These are phyloP conservation scores for Thalassiosira delicatula DNA, from an alignment of 352 stramenopile genomes.

Conservation along the genomic window DNA sequence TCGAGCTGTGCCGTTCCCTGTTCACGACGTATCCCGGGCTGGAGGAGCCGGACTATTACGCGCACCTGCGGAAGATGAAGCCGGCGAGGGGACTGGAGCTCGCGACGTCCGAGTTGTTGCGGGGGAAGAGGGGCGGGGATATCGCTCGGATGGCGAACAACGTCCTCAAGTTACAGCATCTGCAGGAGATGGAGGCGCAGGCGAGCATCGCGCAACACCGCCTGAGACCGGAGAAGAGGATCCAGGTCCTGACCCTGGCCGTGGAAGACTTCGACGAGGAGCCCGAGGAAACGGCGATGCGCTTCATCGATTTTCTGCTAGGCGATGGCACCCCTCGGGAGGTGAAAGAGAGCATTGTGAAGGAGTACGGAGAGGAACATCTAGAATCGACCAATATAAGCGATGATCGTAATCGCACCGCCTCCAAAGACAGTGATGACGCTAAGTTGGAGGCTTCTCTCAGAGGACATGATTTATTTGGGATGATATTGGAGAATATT, in stretches of 20 bases:
- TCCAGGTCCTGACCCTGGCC: constrained; percentile 38
- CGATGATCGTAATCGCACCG: constrained; percentile 23
- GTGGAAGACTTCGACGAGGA: constrained; percentile 37
- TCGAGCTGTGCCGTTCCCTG: background rate
- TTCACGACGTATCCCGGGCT: background rate
- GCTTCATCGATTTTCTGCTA: constrained; percentile 37
- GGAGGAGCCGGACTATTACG: background rate
- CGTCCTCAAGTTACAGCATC: constrained; percentile 18
- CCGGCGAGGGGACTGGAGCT: too few species aligned
- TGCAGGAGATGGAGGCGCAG: constrained; percentile 9
- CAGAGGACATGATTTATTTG: constrained; percentile 32
- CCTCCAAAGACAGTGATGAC: constrained; percentile 8
- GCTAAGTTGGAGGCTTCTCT: constrained; percentile 30
- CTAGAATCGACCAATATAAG: constrained; percentile 9
- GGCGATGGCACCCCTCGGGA: background rate
- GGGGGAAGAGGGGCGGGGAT: constrained; percentile 21
- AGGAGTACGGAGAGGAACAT: constrained; percentile 29
- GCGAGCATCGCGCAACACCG: background rate
- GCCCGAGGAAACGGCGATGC: background rate
- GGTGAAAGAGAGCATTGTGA: constrained; percentile 34
- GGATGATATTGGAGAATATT: constrained; percentile 50
- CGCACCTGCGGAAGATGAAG: too few species aligned
- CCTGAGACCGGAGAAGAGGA: background rate
- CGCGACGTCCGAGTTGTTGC: too few species aligned
- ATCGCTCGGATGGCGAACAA: constrained; percentile 40